A percentile compares a stretch with the other conserved stretches of the same genome.
These are phyloP conservation scores for Limonium bicolor DNA, from an alignment of 148 eudicot species.

Conservation along the genomic window DNA sequence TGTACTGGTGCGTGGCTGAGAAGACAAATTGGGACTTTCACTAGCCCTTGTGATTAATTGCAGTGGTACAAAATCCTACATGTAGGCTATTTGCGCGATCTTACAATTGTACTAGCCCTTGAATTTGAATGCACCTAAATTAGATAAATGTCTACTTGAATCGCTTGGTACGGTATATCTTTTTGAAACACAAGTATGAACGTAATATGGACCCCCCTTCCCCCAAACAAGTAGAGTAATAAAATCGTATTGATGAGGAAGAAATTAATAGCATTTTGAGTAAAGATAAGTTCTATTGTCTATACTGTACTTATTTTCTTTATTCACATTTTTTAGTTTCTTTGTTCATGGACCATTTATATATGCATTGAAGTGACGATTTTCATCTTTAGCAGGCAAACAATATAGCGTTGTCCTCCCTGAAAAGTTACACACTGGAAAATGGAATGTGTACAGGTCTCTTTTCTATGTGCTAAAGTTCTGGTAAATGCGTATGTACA, in stretches of 20 bases:
- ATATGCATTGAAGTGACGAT: not conserved
- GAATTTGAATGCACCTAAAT: too few species aligned
- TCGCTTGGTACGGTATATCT: too few species aligned
- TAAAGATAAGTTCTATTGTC: not conserved
- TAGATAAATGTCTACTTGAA: too few species aligned
- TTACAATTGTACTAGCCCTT: too few species aligned
- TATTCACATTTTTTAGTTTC: not conserved
- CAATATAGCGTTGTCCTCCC: constrained; percentile 80
- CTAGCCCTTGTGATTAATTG: too few species aligned
- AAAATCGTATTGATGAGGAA: not conserved
- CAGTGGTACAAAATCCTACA: too few species aligned
- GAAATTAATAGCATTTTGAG: not conserved
- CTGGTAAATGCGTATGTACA: not conserved
- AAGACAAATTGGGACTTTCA: too few species aligned
- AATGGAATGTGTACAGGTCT: constrained; percentile 96
- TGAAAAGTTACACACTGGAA: constrained; percentile 81
- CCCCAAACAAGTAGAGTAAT: too few species aligned
- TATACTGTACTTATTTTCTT: not conserved
- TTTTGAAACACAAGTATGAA: too few species aligned
- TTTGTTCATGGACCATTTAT: not conserved
- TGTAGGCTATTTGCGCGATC: too few species aligned
- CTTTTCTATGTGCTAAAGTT: constrained; percentile 4
- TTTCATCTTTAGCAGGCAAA: constrained; percentile 34
- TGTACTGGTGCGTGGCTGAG: too few species aligned
- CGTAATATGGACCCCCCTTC: too few species aligned